Base-by-base conservation (phyloP, 805 yeast species). In the Spathaspora passalidarum region DNA sequence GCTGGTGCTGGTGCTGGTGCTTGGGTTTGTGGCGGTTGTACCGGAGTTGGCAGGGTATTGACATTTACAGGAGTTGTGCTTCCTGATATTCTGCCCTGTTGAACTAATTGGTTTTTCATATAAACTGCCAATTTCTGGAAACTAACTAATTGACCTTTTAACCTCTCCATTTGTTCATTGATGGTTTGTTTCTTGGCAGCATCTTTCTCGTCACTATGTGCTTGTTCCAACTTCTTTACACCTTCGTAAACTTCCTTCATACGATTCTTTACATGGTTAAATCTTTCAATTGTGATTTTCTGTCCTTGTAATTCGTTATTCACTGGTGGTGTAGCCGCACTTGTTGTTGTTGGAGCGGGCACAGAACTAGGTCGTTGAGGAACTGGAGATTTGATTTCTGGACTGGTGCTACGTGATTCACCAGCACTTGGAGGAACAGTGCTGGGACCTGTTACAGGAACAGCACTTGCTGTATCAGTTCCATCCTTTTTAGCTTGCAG, bases 71-170 rank as follows among this genome's bases (percentile, higher is more conserved):
- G 50, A 11, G 47, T 48, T 3, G 50, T 47, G 21, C 51, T 54
- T 7, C 62, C 66, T 23, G 49, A 39, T 34, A 44, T 26, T 40
- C 46, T 43, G 4, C 48, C 66, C 54, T 60, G 68, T 37, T 66
- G 68, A 40, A 65, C 55, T 42, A 73, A 58, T 53, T 68, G 72
- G 43, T 68, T 65, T 38, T 67, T 65, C 70, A 79, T 64, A 52
- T 73, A 76, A 29, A 68, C 56, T 1, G 82, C 82, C 42, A 75
- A 73, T 46, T 73, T 72, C 46, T 75, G 76, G 54, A 75, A 79
- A 37, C 75, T 75, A 17, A 72, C 70, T 49, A 73, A 71, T 45
- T 79, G 75, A 34, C 61, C 63, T 46, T 66, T 74, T 47, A 78
- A 56, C n/a, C 45, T 48, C 5, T 21, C 20, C 8, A 48, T 32